Evolutionary conservation across 1,284 basidiomycete species (phyloP).

Genomic region (Leccinum colubrinum): DNA sequence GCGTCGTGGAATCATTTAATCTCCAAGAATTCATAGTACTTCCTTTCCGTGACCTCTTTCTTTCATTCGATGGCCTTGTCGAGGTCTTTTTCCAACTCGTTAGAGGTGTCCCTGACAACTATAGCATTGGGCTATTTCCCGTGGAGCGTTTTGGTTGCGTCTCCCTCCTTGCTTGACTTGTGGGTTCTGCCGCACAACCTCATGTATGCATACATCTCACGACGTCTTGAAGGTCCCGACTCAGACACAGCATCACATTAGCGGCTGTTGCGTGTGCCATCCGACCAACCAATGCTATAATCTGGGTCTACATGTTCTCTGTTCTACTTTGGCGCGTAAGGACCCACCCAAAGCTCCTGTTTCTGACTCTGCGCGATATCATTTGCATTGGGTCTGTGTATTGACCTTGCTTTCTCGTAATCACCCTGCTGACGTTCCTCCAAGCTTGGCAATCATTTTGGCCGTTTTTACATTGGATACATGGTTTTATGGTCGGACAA

Average conservation of each 20-base stretch:
- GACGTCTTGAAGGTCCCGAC: constrained; percentile 27
- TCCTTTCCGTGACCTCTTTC: constrained; percentile 83
- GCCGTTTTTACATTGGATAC: constrained; percentile 59
- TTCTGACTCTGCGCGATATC: constrained; percentile 38
- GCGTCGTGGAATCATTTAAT: not conserved
- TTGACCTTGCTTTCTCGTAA: not conserved
- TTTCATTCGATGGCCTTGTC: constrained; percentile 87
- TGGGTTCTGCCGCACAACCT: constrained; percentile 9
- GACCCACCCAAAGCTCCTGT: constrained; percentile 29
- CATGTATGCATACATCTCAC: constrained; percentile 8
- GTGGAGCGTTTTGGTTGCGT: constrained; percentile 46
- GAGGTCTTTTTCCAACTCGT: constrained; percentile 89
- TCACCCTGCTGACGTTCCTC: constrained; percentile 9
- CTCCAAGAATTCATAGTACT: constrained; percentile 47
- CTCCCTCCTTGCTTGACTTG: constrained; percentile 21
- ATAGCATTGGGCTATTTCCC: constrained; percentile 82
- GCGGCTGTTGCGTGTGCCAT: constrained; percentile 80
- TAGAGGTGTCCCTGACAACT: constrained; percentile 86
- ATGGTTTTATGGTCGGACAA: constrained; percentile 63
- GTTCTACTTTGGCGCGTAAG: constrained; percentile 52
- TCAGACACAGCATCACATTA: constrained; percentile 44
- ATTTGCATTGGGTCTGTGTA: constrained; percentile 43
- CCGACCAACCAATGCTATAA: constrained; percentile 82
- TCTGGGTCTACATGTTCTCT: constrained; percentile 76
- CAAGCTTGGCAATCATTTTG: constrained; percentile 31